Conservation (phyloP, 495 filamentous ascomycete genomes). For the Emericellopsis terricola region DNA sequence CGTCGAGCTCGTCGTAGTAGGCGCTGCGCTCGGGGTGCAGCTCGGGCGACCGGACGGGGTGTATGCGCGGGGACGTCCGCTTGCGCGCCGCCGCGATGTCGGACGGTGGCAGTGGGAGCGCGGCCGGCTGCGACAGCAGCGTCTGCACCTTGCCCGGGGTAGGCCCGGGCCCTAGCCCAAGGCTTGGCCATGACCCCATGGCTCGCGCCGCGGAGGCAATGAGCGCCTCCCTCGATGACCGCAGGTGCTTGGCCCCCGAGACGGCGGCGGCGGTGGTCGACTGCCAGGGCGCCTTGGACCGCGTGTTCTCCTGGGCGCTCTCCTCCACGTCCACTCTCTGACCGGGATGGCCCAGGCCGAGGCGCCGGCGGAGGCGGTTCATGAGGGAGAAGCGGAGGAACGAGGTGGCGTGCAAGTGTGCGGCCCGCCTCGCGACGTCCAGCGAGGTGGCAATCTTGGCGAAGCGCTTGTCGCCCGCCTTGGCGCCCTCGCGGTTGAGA, state of each 20-base stretch:
- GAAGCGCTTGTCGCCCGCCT: constrained; percentile 33
- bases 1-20: constrained; percentile 8
- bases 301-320: neutral
- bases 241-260: neutral
- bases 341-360: neutral
- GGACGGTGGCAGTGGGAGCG: constrained; percentile 1
- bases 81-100: neutral
- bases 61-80: constrained; percentile 1
- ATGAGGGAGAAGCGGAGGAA: constrained; percentile 1
- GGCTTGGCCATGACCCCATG: no score
- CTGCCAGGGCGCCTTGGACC: neutral
- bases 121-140: neutral
- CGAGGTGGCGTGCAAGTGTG: constrained; percentile 6
- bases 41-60: constrained; percentile 1
- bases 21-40: constrained; percentile 1
- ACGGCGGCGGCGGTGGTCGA: neutral
- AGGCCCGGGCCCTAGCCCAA: no score
- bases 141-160: neutral
- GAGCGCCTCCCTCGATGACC: neutral
- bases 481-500: constrained; percentile 30
- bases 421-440: constrained; percentile 9
- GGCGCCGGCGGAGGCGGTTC: constrained; percentile 1
- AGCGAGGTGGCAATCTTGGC: constrained; percentile 24
- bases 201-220: neutral
- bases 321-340: neutral